phyloP scores from a whole-genome alignment of 169 alveolate species.

The Cryptosporidium sp. region DNA sequence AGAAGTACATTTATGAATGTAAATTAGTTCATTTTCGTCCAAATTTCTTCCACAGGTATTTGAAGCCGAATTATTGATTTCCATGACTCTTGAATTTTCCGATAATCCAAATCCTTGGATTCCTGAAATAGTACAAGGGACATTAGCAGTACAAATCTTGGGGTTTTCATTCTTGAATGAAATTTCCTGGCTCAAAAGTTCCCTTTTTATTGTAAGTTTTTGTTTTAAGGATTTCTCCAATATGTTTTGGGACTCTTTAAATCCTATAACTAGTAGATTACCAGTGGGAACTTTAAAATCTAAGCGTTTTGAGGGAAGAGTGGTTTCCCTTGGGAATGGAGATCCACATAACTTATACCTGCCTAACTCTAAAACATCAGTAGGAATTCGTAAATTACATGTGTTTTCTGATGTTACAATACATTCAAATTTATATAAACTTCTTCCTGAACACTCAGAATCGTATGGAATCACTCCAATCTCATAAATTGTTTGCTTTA shows the following conservation, averaged over 20 bases:
- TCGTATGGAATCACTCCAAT: slow-evolving; percentile 22
- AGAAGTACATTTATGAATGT: slow-evolving; percentile 43
- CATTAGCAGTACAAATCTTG: slow-evolving; percentile 58
- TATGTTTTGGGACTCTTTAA: background rate
- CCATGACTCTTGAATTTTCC: slow-evolving; percentile 25
- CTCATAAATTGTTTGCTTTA: slow-evolving; percentile 13
- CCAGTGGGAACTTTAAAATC: slow-evolving; percentile 49
- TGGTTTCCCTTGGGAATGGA: slow-evolving; percentile 12
- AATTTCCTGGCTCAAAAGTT: slow-evolving; percentile 16
- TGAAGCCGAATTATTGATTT: slow-evolving; percentile 31
- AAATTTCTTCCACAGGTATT: slow-evolving; percentile 25
- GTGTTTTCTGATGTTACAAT: slow-evolving; percentile 6
- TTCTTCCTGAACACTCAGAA: slow-evolving; percentile 18
- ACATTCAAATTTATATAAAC: slow-evolving; percentile 13
- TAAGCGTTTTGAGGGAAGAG: background rate
- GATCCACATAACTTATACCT: slow-evolving; percentile 51
- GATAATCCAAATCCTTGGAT: slow-evolving; percentile 53
- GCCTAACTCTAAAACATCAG: background rate
- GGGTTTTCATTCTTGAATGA: background rate
- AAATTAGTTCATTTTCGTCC: slow-evolving; percentile 1
- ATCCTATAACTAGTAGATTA: slow-evolving; percentile 15
- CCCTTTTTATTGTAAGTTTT: background rate
- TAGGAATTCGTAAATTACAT: slow-evolving; percentile 12
- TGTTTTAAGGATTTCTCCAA: background rate
- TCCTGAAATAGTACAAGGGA: slow-evolving; percentile 51